These are phyloP conservation scores for Cutaneotrichosporon daszewskae DNA, from an alignment of 1,284 basidiomycete genomes.

Conservation along the genomic window DNA sequence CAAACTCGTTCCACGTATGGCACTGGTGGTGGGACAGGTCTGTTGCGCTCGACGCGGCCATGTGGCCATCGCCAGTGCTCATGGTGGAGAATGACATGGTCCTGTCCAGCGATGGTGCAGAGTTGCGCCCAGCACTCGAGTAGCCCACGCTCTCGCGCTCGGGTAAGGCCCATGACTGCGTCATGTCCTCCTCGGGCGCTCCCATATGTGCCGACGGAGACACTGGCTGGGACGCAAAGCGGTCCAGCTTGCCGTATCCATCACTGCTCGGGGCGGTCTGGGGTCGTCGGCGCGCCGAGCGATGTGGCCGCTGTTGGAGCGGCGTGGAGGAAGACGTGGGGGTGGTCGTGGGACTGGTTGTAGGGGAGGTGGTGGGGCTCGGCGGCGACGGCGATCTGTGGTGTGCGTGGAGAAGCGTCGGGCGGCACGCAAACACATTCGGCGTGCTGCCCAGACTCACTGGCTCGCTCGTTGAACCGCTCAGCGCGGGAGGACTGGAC, in stretches of 20 bases:
- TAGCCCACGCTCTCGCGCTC: neutral
- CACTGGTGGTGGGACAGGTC: neutral
- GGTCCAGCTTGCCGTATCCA: too few species aligned
- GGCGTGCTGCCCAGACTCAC: too few species aligned
- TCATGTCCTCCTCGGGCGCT: too few species aligned
- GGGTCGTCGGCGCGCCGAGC: too few species aligned
- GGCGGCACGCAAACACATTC: constrained; percentile 1
- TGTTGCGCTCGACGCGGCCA: neutral
- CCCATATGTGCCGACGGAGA: too few species aligned
- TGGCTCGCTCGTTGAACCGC: too few species aligned
- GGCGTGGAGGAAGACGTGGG: too few species aligned
- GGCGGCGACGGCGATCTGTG: neutral
- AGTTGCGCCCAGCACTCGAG: neutral
- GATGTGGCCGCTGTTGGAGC: too few species aligned
- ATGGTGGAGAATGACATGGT: neutral
- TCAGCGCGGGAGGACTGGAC: too few species aligned
- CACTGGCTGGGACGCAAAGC: too few species aligned
- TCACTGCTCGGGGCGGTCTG: neutral
- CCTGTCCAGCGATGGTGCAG: neutral
- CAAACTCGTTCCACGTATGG: constrained; percentile 62
- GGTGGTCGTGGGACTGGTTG: neutral
- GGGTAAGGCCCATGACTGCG: too few species aligned
- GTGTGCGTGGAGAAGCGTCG: neutral
- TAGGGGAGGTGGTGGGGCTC: neutral
- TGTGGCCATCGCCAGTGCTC: neutral